Base-by-base conservation (phyloP, 257 asterid genomes). In the Scutellaria barbata region DNA sequence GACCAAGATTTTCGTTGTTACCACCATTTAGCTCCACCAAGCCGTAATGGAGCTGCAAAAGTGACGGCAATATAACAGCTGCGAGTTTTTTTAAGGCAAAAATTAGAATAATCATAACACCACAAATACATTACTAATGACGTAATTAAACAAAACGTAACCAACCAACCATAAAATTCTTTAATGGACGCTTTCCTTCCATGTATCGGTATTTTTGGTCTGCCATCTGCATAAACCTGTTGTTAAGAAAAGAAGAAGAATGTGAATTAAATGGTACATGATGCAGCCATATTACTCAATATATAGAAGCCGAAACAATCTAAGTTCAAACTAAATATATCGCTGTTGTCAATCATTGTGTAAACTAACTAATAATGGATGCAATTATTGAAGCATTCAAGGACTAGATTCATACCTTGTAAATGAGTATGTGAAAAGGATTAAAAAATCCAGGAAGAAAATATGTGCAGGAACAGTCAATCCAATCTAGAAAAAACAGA, bases 61-160 rank as follows among this genome's bases (percentile, higher is more conserved):
- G 92, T 25, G 96, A 86, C 1, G 97, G 98, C 74, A 91, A 71
- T 86, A 94, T 90, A 68, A 94, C 79, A 58, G 91, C 97, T 90
- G 92, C 69, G 67, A 79, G 54, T 70, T 62, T 45, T 72, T 14
- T 63, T 39, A 50, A 60, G 52, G 50, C 54, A 55, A 8, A 74
- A 30, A 59, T 40, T 41, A 71, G 70, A 65, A 45, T 39, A 30
- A 13, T 53, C 3, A 9, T 16, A 35, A 39, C 22, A 41, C 16
- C 4, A 14, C 9, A 30, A 54, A 42, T n/a, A 9, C 52, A 17
- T 73, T 40, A 17, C 1, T 12, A 51, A 52, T 14, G 22, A 39
- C 3, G 68, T 30, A 30, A 30, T 30, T 30, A 13, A 35, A 37
- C 5, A 45, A 66, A 69, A 54, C 63, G 13, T 22, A 42, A 55